Conservation (phyloP, 2,329 filamentous ascomycete genomes). For the Neopestalotiopsis sp. region DNA sequence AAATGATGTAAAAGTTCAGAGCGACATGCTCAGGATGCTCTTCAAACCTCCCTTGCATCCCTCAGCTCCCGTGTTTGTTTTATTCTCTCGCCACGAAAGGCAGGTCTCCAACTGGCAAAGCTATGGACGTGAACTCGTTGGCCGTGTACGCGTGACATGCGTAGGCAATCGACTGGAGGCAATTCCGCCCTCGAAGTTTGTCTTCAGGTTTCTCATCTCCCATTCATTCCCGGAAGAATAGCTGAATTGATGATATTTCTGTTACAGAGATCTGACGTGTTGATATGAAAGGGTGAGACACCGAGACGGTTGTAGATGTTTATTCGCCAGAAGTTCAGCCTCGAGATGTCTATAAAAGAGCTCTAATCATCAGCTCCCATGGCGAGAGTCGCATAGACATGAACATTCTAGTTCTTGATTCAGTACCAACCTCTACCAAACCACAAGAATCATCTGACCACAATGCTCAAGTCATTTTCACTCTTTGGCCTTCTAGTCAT, state of each 20-base stretch:
- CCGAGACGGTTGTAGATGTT: neutral
- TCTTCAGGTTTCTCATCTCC: neutral
- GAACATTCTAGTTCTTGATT: accelerated
- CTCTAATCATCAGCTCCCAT: too few relatives aligned
- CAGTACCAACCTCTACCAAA: too few relatives aligned
- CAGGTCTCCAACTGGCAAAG: too few relatives aligned
- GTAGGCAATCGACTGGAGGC: too few relatives aligned
- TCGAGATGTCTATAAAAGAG: neutral
- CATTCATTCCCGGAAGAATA: neutral
- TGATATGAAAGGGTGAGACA: neutral
- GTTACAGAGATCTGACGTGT: neutral
- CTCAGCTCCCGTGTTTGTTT: neutral
- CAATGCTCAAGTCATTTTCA: neutral
- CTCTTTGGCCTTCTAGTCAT: neutral
- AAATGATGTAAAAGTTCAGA: neutral
- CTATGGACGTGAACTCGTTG: neutral
- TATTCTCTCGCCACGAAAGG: neutral
- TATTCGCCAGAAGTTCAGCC: neutral
- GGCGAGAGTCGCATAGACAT: too few relatives aligned
- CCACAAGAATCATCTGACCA: neutral
- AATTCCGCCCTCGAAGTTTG: too few relatives aligned
- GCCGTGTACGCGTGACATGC: neutral
- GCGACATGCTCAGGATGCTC: neutral
- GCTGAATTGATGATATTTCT: too few relatives aligned
- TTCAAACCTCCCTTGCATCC: neutral